Evolutionary conservation across 2,329 filamentous ascomycete species (phyloP), one percentile per base, ranked within the genome.

Genomic region (Fusarium marasasianum): DNA sequence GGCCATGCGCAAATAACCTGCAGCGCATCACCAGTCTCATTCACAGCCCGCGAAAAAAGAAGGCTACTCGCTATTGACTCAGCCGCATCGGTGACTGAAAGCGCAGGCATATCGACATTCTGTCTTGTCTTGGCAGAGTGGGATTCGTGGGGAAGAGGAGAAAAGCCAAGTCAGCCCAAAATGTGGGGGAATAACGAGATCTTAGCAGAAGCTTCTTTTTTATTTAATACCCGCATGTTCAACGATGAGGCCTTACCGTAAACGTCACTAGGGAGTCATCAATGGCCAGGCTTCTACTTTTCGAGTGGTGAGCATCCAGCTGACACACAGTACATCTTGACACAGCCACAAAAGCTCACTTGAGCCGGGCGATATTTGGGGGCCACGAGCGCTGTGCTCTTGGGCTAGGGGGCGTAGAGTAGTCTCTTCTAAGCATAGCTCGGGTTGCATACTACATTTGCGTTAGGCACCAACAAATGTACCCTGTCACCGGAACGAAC

Each of bases 1-100:
- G 88, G 88, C 84, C 86, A 90, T 7, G 87, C 87, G 66, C 88
- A 90, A 17, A 90, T 80, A 5, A 90, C 88, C 38, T 86, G 80
- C 26, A 81, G 43, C 6, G 71, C 51, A 33, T 74, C 58, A 15
- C 48, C 38, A 22, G 62, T 58, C 4, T 54, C 43, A 33, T 66
- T 78, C 4, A 7, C 20, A 5, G 26, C 33, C 11, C 37, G 59
- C n/a, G 45, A 45, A 29, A 11, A 47, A 10, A 35, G 10, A 2
- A 14, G 22, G 8, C 17, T 29, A 37, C n/a, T 26, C 10, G 22
- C n/a, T 35, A 62, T 18, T 20, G 33, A 37, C 45, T 59, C 47
- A 31, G 53, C 33, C 35, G 38, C 47, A 33, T 44, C 24, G 22
- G 22, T 26, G n/a, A 50, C 22, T 41, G 53, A 29, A 13, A 48